Evolutionary conservation across 768 basidiomycete genomes (phyloP).

Genomic region (Strobilomyces echinocephalus): DNA sequence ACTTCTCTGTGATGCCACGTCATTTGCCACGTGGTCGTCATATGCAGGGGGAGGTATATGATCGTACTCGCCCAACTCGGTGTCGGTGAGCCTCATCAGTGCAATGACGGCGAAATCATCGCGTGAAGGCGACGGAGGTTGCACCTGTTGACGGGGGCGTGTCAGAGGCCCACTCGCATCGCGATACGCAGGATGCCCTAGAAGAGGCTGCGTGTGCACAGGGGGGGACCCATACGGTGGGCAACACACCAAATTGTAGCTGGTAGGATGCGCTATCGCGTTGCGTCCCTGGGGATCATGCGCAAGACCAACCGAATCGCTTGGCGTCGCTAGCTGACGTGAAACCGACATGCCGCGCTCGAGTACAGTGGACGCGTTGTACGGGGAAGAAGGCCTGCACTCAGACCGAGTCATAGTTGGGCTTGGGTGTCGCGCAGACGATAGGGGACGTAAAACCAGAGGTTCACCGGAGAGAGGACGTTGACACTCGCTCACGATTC

Average conservation of each 20-base stretch:
- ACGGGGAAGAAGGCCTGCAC: constrained; percentile 5
- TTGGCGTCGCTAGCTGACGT: constrained; percentile 56
- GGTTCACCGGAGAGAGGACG: constrained; percentile 86
- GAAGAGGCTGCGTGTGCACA: constrained; percentile 10
- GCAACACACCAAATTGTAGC: constrained; percentile 10
- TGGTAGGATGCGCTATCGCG: constrained; percentile 44
- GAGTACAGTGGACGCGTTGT: not conserved
- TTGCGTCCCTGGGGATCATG: constrained; percentile 79
- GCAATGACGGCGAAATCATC: constrained; percentile 13
- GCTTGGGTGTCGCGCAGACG: constrained; percentile 38
- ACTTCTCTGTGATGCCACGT: constrained; percentile 23
- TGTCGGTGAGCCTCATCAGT: constrained; percentile 8
- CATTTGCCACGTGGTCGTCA: constrained; percentile 29
- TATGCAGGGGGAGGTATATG: too few species aligned
- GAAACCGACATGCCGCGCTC: constrained; percentile 24
- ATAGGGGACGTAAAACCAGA: constrained; percentile 58
- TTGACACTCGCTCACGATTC: constrained; percentile 71
- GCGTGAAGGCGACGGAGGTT: too few species aligned
- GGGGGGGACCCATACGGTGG: not conserved
- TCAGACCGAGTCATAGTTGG: constrained; percentile 15
- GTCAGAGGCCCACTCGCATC: constrained; percentile 26
- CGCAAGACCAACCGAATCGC: constrained; percentile 76
- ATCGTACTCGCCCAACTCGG: too few species aligned
- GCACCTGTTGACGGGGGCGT: constrained; percentile 22
- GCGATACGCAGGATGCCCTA: constrained; percentile 18